Evolutionary conservation across 306 rosid genomes (phyloP).

Genomic region (Cicer chorassanicum): DNA sequence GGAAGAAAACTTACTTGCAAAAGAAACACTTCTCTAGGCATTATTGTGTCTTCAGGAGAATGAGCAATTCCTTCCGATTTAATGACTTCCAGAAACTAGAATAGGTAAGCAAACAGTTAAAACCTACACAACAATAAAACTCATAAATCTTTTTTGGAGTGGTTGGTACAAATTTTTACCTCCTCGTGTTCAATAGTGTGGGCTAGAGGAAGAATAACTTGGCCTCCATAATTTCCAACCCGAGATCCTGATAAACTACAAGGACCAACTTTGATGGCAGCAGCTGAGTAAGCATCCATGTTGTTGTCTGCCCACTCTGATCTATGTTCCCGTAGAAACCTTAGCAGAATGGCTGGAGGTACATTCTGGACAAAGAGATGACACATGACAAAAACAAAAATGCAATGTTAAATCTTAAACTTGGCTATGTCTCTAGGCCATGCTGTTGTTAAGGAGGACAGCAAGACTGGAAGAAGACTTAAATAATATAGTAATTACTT

Average conservation of each 20-base stretch:
- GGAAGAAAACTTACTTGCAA: conserved; percentile 68
- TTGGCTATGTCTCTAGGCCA: neutral
- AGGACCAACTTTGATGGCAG: conserved; percentile 94
- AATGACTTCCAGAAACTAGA: conserved; percentile 89
- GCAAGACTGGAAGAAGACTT: neutral
- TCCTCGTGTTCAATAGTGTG: conserved; percentile 97
- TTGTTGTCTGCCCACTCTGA: conserved; percentile 99
- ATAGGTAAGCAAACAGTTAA: conserved; percentile 10
- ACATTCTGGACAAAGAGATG: conserved; percentile 67
- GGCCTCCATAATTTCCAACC: conserved; percentile 91
- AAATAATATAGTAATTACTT: neutral
- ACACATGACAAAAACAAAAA: conserved; percentile 3
- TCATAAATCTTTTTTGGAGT: neutral
- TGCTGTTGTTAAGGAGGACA: conserved; percentile 5
- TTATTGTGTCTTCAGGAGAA: conserved; percentile 78
- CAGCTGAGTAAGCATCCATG: conserved; percentile 96
- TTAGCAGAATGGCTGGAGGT: conserved; percentile 90
- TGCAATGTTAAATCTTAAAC: conserved; percentile 5
- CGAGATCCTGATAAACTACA: conserved; percentile 89
- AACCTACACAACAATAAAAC: neutral
- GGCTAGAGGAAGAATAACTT: conserved; percentile 95
- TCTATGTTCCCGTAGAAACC: conserved; percentile 93
- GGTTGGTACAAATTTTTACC: conserved; percentile 48
- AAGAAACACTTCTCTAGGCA: conserved; percentile 92
- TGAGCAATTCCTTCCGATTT: conserved; percentile 90